Percentiles rank a stretch among this genome's conserved stretches.
Conservation (phyloP, 495 filamentous ascomycete species). For the Penicillium chermesinum region DNA sequence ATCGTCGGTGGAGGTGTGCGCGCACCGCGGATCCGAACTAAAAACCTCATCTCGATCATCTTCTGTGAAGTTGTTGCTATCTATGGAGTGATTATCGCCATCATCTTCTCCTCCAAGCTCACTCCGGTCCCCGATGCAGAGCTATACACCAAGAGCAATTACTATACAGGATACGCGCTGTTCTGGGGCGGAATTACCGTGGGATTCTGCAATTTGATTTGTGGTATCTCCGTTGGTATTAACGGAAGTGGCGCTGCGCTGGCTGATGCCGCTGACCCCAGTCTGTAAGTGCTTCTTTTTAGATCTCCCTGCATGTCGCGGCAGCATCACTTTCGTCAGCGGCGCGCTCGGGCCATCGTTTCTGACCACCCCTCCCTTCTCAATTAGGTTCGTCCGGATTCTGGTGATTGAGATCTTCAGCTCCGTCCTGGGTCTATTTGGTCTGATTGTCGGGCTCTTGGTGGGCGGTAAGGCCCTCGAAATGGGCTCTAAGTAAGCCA, state of each 20-base stretch:
- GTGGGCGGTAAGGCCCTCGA: constrained; percentile 74
- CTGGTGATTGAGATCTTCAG: constrained; percentile 99
- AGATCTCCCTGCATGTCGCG: background rate
- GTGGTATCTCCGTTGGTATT: constrained; percentile 95
- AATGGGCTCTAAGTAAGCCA: constrained; percentile 50
- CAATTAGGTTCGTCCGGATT: constrained; percentile 88
- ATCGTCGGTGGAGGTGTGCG: constrained; percentile 96
- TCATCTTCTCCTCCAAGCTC: constrained; percentile 90
- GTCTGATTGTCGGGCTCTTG: constrained; percentile 88
- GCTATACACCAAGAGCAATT: constrained; percentile 61
- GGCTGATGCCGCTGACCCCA: constrained; percentile 91
- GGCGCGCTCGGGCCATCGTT: background rate
- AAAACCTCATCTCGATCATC: constrained; percentile 99
- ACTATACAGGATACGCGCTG: constrained; percentile 93
- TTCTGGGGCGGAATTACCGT: constrained; percentile 96
- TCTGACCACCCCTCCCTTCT: constrained; percentile 5
- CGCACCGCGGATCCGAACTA: constrained; percentile 93
- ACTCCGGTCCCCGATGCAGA: constrained; percentile 46
- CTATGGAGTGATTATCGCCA: constrained; percentile 99
- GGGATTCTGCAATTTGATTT: constrained; percentile 90
- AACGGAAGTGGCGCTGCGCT: constrained; percentile 95
- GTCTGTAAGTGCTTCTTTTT: constrained; percentile 58
- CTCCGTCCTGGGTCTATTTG: constrained; percentile 95
- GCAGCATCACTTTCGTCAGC: constrained; percentile 1
- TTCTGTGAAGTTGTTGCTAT: constrained; percentile 99